These are phyloP conservation scores for Coemansia erecta DNA, from an alignment of 192 early-diverging fungal genomes.

Conservation along the genomic window DNA sequence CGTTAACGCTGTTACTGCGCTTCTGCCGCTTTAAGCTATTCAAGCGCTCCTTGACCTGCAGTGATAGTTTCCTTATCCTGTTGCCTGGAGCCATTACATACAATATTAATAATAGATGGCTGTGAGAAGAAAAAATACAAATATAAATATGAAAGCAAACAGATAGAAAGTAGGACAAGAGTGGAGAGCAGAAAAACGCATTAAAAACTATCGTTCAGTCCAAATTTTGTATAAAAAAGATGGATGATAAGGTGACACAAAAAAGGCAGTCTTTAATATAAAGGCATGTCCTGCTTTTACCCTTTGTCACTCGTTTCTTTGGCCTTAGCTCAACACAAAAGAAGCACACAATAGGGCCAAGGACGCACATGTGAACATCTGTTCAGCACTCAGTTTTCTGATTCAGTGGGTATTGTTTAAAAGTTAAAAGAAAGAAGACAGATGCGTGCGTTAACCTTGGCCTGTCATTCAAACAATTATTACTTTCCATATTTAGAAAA, in stretches of 20 bases:
- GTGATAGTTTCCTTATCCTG: slow-evolving; percentile 40
- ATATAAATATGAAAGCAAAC: background rate
- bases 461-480: too few relatives aligned
- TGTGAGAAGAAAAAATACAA: background rate
- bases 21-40: slow-evolving; percentile 28
- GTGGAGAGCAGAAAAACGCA: too few relatives aligned
- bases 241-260: background rate
- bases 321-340: background rate
- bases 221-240: background rate
- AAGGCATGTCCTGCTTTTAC: too few relatives aligned
- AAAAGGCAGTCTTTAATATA: background rate
- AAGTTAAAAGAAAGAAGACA: too few relatives aligned
- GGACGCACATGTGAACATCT: background rate
- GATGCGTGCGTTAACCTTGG: too few relatives aligned
- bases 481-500: too few relatives aligned
- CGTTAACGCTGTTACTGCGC: slow-evolving; percentile 14
- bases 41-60: slow-evolving; percentile 28
- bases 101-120: too few relatives aligned
- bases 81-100: slow-evolving; percentile 17
- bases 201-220: background rate
- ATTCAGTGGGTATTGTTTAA: too few relatives aligned
- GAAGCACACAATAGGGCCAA: background rate
- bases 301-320: too few relatives aligned
- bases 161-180: background rate
- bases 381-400: too few relatives aligned